Base-by-base conservation (phyloP, 345 rosid species). In the Eucalyptus regnans region DNA sequence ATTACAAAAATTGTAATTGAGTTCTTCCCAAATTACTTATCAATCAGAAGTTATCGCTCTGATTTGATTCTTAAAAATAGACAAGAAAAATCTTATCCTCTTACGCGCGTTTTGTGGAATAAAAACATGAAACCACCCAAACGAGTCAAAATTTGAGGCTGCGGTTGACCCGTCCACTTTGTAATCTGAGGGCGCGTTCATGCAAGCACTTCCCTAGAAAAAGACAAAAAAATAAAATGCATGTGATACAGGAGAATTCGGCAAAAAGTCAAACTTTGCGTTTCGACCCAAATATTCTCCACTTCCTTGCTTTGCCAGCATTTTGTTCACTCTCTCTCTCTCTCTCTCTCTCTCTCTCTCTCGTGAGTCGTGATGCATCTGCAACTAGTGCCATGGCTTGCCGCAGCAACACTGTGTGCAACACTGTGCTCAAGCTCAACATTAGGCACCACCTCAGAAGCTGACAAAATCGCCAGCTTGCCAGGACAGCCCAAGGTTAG, bases 401-500 rank as follows among this genome's bases (percentile, higher is more conserved):
- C 31, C 43, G 54, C 52, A 50, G 83, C 90, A 52, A 14, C 87
- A 29, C 43, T 60, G 44, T 66, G 46, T 50, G 87, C 86, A 60
- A 15, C 62, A 58, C 68, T 88, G 41, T 79, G 86, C 27, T 76
- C 88, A 7, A 62, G 80, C 29, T 71, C 58, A 68, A 68, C 80
- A 16, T 37, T 68, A 16, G 18, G 11, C 80, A 68, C 80, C 80
- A 16, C 22, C 43, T 31, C 81, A 37, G 81, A 37, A 33, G 81
- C 87, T 27, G 90, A 90, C 44, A 89, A n/a, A 88, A 91, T 93
- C 71, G 71, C 58, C 27, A 88, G 87, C 12, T 89, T 93, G 27
- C 95, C 94, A 5, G 95, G 94, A 17, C 94, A 93, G 86, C 95
- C 93, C 18, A 12, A 88, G 33, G 91, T 87, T 64, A 88, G 86